Base-by-base conservation (phyloP, 1,139 yeast genomes). In the Barnettozyma hawaiiensis region DNA sequence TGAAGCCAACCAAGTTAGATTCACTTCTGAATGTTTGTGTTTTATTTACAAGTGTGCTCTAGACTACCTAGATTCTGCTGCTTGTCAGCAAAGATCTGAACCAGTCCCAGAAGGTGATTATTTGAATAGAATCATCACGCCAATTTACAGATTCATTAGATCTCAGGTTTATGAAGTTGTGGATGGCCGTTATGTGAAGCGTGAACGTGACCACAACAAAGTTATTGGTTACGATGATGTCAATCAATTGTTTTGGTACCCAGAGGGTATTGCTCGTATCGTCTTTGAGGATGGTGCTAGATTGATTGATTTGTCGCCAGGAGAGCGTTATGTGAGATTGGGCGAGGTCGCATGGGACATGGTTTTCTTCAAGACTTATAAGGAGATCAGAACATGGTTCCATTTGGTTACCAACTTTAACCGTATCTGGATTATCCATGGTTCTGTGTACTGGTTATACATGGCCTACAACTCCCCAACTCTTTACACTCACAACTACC, bases 211-310 rank as follows among this genome's bases (percentile, higher is more conserved):
- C 67, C 98, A 94, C 71, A 85, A 89, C 71, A 76, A 85, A 62
- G 78, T 92, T 54, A 82, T 92, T 61, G 98, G 98, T 66, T 92
- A 92, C 65, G 99, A 92, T 71, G 98, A 94, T 72, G 95, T 92
- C 49, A 92, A 94, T 69, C 99, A 94, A 73, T 77, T 92, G 58
- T 92, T 92, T 70, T 92, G 99, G 98, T 94, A 92, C 69, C 97
- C 98, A 35, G 97, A 92, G 69, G 99, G 98, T 73, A 85, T 92
- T 57, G 85, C 94, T 49, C 83, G 95, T 69, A 90, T 92, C 60
- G 76, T 84, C 40, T 78, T 90, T 60, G 90, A 84, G 62, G 97
- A 92, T 64, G 96, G 95, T 52, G 73, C 95, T 28, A 81, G 96
- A 64, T 73, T 92, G 61, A 87, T 92, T 45, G 98, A 94, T 58